Evolutionary conservation across 2,329 filamentous ascomycete genomes (phyloP).

Genomic region (Fusarium chaquense): DNA sequence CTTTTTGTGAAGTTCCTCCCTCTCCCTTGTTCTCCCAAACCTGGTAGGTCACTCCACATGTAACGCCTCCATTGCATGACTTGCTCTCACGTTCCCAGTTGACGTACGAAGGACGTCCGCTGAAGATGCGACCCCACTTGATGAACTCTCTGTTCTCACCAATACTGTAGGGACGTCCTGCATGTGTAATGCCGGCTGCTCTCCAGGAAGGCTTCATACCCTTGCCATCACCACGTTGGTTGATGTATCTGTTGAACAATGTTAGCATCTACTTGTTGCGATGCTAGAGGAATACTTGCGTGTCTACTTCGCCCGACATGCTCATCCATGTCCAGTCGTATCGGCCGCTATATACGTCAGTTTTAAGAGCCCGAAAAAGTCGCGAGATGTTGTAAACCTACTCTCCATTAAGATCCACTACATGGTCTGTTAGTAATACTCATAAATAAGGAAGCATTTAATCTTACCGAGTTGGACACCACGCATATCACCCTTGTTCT

Average conservation of each 20-base stretch:
- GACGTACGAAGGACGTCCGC: neutral
- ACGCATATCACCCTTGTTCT: slow-evolving; percentile 3
- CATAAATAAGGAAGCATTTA: neutral
- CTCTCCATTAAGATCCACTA: slow-evolving; percentile 7
- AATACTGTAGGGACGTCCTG: neutral
- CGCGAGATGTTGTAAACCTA: neutral
- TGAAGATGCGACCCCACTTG: slow-evolving; percentile 2
- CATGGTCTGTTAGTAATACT: neutral
- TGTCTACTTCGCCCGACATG: neutral
- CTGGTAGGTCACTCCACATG: neutral
- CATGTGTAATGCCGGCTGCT: neutral
- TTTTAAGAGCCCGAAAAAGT: neutral
- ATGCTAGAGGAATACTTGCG: neutral
- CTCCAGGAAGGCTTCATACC: slow-evolving; percentile 6
- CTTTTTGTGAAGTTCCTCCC: slow-evolving; percentile 7
- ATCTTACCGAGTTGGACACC: slow-evolving; percentile 3
- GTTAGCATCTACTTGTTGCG: neutral
- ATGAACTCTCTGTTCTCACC: slow-evolving; percentile 8
- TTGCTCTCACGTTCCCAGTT: neutral
- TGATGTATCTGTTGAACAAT: neutral
- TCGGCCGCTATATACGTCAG: neutral
- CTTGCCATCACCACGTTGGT: slow-evolving; percentile 1
- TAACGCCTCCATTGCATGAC: neutral
- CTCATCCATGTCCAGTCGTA: slow-evolving; percentile 12
- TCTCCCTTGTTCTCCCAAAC: slow-evolving; percentile 7